phyloP scores from a whole-genome alignment of 1,139 yeast species.

The Chernovozyma aurita region DNA sequence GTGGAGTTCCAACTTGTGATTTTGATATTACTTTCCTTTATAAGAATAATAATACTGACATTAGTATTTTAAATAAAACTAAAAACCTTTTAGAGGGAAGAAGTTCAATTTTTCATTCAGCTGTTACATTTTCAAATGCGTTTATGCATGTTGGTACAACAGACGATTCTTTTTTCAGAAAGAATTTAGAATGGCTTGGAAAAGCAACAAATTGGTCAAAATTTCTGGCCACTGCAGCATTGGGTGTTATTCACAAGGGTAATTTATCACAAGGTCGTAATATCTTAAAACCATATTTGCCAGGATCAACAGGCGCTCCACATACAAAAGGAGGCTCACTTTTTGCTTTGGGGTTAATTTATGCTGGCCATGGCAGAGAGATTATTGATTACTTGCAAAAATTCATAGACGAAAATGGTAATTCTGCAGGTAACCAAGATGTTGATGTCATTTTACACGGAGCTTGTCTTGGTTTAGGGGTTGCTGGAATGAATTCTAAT shows the following conservation, averaged over 20 bases:
- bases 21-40: constrained; percentile 82
- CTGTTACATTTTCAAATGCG: constrained; percentile 92
- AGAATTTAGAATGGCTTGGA: constrained; percentile 92
- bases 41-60: constrained; percentile 85
- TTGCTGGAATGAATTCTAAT: constrained; percentile 93
- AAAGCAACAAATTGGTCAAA: constrained; percentile 98
- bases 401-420: constrained; percentile 66
- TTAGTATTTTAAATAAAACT: constrained; percentile 74
- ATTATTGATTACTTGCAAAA: constrained; percentile 75
- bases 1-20: constrained; percentile 95
- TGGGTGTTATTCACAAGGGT: constrained; percentile 96
- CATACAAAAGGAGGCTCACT: constrained; percentile 96
- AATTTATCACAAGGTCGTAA: constrained; percentile 87
- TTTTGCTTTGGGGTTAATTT: constrained; percentile 88
- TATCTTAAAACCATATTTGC: constrained; percentile 85
- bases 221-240: constrained; percentile 95
- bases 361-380: constrained; percentile 95
- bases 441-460: constrained; percentile 91
- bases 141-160: constrained; percentile 97
- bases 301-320: constrained; percentile 74
- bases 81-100: constrained; percentile 84
- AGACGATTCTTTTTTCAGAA: constrained; percentile 86
- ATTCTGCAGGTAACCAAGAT: constrained; percentile 65
- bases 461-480: constrained; percentile 93
- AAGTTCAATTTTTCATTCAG: constrained; percentile 91